Evolutionary conservation across 1,284 basidiomycete genomes (phyloP), one percentile per base, ranked within the genome.

Genomic region (Irpex rosettiformis): DNA sequence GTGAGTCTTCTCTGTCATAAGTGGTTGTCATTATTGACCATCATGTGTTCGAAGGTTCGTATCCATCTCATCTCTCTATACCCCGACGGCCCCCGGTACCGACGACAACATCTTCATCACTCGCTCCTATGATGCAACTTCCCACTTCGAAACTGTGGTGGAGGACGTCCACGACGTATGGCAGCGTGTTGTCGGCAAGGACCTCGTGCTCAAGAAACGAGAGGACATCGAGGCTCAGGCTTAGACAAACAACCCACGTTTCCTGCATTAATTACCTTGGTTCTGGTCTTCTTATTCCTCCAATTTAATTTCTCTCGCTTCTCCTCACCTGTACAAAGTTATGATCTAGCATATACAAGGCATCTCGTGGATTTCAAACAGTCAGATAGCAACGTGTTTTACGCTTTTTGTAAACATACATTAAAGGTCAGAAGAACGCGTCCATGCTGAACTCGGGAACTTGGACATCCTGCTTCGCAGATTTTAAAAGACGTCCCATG

Each of bases 131-230:
- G 97, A 99, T 73, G 95, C 97, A 10, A 98, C 97, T 7, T 96
- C 93, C 53, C 97, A 99, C 79, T 99, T 99, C 71, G 97, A 99
- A 82, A 98, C 96, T 42, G 94, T 96, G 57, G 93, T 94, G 43
- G 93, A 96, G 58, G 95, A 97, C 64, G 96, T 98, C 45, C 86
- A 89, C 63, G 89, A 96, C 73, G 92, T 97, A 33, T 98, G 93
- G 93, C 86, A 89, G 77, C 82, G 94, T 60, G 86, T 96, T 61
- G 80, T 82, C 47, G 93, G 91, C 51, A 78, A 77, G 55, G 85
- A 89, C 54, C 80, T 94, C 55, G 88, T 87, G 58, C 81, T 94
- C 63, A 93, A 92, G 86, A 92, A 94, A 77, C 82, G 90, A 53
- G 91, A 93, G 61, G 85, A 88, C 64, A 80, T 80, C 52, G 81